Evolutionary conservation across 352 stramenopile genomes (phyloP).

Genomic region (Pythium aristosporum): DNA sequence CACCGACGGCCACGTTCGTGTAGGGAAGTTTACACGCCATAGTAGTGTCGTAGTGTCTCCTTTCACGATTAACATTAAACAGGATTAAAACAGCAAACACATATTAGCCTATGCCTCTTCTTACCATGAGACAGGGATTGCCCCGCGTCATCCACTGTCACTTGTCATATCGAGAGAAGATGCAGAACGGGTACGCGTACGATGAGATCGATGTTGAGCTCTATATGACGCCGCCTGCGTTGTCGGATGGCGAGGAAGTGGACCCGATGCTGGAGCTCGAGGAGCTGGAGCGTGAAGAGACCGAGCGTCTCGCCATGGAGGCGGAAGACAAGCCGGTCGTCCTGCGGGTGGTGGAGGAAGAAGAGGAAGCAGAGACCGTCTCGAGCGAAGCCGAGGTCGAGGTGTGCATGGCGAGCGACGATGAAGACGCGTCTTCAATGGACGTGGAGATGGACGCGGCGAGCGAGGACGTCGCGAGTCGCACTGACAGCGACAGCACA

Average conservation of each 20-base stretch:
- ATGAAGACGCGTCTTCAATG: not conserved
- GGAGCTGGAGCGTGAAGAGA: constrained; percentile 38
- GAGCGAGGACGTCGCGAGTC: not conserved
- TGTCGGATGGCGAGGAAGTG: constrained; percentile 30
- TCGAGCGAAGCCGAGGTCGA: not conserved
- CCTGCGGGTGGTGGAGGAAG: not conserved
- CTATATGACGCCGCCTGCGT: constrained; percentile 10
- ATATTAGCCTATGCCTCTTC: too few species aligned
- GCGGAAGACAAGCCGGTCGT: not conserved
- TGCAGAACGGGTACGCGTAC: not conserved
- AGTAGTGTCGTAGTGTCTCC: too few species aligned
- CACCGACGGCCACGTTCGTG: constrained; percentile 8
- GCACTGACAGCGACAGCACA: not conserved
- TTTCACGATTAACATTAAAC: too few species aligned
- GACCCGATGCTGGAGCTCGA: constrained; percentile 63
- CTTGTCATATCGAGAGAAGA: not conserved
- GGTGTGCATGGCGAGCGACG: not conserved
- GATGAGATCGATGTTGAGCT: constrained; percentile 9
- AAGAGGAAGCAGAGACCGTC: not conserved
- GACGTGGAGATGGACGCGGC: not conserved
- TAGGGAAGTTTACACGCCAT: too few species aligned
- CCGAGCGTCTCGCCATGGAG: not conserved
- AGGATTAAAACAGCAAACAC: too few species aligned
- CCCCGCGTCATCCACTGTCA: not conserved
- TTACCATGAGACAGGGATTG: not conserved